Evolutionary conservation across 805 yeast genomes (phyloP).

Genomic region (Candida tallmaniae): DNA sequence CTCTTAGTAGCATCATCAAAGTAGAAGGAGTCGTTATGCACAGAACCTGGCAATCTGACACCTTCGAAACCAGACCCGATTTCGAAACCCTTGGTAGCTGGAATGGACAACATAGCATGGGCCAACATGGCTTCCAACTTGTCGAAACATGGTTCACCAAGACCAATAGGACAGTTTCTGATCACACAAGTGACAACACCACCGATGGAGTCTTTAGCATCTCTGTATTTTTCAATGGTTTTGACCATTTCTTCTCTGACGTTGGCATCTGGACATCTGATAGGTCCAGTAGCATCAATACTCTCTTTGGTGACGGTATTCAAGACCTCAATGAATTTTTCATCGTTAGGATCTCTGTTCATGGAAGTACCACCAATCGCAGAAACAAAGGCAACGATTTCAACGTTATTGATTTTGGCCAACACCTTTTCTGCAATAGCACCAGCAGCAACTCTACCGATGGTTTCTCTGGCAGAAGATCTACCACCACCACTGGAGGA

Average conservation of each 20-base stretch:
- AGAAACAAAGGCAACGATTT: constrained; percentile 95
- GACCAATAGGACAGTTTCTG: constrained; percentile 89
- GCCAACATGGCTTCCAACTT: constrained; percentile 93
- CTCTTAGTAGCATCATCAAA: constrained; percentile 54
- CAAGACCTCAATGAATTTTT: constrained; percentile 61
- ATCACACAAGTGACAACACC: constrained; percentile 97
- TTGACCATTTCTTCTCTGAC: constrained; percentile 77
- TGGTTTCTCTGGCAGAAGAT: constrained; percentile 95
- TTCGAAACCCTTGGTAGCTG: constrained; percentile 98
- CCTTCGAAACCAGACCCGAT: constrained; percentile 96
- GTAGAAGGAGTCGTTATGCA: constrained; percentile 87
- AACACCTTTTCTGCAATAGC: constrained; percentile 95
- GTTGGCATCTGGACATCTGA: constrained; percentile 83
- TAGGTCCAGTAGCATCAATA: constrained; percentile 84
- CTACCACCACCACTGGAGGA: constrained; percentile 98
- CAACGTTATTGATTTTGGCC: constrained; percentile 70
- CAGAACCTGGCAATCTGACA: constrained; percentile 82
- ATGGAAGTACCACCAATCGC: constrained; percentile 80
- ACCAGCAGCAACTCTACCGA: constrained; percentile 98
- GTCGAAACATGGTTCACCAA: constrained; percentile 97
- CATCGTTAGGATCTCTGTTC: constrained; percentile 64
- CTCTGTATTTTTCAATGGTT: constrained; percentile 83
- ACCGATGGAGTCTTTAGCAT: constrained; percentile 87
- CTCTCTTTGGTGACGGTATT: constrained; percentile 79
- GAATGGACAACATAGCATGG: constrained; percentile 96